These are phyloP conservation scores for Diaporthe sp. DNA, from an alignment of 2,329 filamentous ascomycete genomes.

Conservation along the genomic window DNA sequence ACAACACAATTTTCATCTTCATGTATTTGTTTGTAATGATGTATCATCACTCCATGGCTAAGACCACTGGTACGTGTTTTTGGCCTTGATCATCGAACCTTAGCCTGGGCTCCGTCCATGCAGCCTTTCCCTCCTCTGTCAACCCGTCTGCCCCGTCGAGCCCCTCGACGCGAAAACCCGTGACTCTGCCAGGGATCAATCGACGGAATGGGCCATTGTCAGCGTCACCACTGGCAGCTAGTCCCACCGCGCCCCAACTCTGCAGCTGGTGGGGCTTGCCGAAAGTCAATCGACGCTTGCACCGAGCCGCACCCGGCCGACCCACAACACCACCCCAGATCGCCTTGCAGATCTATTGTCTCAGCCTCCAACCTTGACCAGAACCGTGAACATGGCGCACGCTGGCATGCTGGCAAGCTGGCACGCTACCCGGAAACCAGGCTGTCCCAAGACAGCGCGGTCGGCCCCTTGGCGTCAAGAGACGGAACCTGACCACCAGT, in stretches of 20 bases:
- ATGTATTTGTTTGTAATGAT: slow-evolving; percentile 26
- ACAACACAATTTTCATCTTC: no score
- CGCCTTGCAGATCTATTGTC: slow-evolving; percentile 16
- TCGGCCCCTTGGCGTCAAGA: background rate
- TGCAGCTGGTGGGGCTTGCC: slow-evolving; percentile 22
- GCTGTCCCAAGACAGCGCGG: background rate
- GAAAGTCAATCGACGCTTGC: slow-evolving; percentile 29
- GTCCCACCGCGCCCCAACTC: background rate
- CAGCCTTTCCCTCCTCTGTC: background rate
- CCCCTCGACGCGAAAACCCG: slow-evolving; percentile 40
- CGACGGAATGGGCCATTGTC: slow-evolving; percentile 4
- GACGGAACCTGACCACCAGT: slow-evolving; percentile 21
- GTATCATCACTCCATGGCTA: slow-evolving; percentile 31
- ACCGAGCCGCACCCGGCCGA: slow-evolving; percentile 22
- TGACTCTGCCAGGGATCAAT: slow-evolving; percentile 19
- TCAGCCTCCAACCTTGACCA: slow-evolving; percentile 4
- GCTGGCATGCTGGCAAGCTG: background rate
- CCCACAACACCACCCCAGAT: slow-evolving; percentile 2
- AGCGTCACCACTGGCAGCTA: slow-evolving; percentile 33
- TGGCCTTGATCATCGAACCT: slow-evolving; percentile 9
- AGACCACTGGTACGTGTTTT: slow-evolving; percentile 10
- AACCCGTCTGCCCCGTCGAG: background rate
- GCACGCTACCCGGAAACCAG: background rate
- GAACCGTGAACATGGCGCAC: background rate
- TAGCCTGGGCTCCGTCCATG: slow-evolving; percentile 19